phyloP scores from a whole-genome alignment of 2,329 filamentous ascomycete genomes.

The Beauveria medogensis region DNA sequence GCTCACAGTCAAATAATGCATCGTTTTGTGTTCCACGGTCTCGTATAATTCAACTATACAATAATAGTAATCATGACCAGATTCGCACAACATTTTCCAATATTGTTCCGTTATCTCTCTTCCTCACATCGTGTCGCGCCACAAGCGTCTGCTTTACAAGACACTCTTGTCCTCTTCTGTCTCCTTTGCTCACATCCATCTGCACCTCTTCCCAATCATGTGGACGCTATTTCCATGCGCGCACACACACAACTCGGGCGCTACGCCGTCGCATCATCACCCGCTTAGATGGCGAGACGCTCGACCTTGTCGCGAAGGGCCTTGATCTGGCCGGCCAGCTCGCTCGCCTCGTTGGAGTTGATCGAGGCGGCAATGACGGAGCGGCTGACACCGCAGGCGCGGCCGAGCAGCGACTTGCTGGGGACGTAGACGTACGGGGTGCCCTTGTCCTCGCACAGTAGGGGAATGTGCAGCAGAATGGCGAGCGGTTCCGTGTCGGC shows the following conservation, averaged over 20 bases:
- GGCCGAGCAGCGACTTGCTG: slow-evolving; percentile 75
- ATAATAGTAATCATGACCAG: not conserved
- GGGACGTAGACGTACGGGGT: slow-evolving; percentile 60
- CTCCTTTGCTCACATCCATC: not conserved
- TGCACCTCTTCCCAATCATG: not conserved
- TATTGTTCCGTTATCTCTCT: not conserved
- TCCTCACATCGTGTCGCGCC: not conserved
- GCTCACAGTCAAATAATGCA: not conserved
- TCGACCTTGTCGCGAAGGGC: slow-evolving; percentile 92
- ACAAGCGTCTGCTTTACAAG: slow-evolving; percentile 1
- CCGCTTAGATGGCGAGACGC: slow-evolving; percentile 76
- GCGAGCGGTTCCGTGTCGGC: slow-evolving; percentile 80
- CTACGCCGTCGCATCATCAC: not conserved
- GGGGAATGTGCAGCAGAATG: slow-evolving; percentile 81
- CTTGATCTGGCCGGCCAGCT: slow-evolving; percentile 81
- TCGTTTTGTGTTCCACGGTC: not conserved
- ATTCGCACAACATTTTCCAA: not conserved
- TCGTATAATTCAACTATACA: slow-evolving; percentile 1
- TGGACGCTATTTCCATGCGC: not conserved
- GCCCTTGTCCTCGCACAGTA: slow-evolving; percentile 77
- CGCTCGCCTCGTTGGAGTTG: slow-evolving; percentile 84
- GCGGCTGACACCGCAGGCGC: slow-evolving; percentile 82
- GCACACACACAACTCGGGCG: not conserved
- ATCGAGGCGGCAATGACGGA: slow-evolving; percentile 82
- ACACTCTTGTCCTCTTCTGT: not conserved